These are phyloP conservation scores for Candida sp. DNA, from an alignment of 1,139 yeast species.

Conservation along the genomic window DNA sequence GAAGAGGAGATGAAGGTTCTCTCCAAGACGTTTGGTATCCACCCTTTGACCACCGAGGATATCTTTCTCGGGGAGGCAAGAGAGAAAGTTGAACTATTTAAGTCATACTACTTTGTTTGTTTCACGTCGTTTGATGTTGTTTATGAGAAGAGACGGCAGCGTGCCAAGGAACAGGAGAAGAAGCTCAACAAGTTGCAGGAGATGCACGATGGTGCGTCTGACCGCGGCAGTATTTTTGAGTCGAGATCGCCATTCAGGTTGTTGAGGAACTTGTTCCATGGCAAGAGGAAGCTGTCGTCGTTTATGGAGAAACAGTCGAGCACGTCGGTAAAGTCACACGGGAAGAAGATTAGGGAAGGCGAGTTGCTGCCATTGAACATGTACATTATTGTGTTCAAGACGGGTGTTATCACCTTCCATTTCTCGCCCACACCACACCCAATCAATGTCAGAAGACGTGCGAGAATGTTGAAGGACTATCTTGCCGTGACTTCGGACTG, in stretches of 20 bases:
- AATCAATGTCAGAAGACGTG: slow-evolving; percentile 92
- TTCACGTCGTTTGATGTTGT: slow-evolving; percentile 92
- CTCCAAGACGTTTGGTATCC: slow-evolving; percentile 91
- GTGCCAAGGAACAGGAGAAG: slow-evolving; percentile 48
- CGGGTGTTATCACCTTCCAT: slow-evolving; percentile 93
- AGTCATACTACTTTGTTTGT: slow-evolving; percentile 89
- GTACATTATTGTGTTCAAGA: slow-evolving; percentile 89
- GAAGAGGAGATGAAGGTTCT: slow-evolving; percentile 97
- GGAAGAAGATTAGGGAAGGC: slow-evolving; percentile 57
- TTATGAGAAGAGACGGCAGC: slow-evolving; percentile 64
- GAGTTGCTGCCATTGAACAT: slow-evolving; percentile 91
- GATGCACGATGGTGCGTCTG: slow-evolving; percentile 26
- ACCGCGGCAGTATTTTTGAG: slow-evolving; percentile 21
- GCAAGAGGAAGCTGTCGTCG: slow-evolving; percentile 13
- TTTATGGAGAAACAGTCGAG: slow-evolving; percentile 17
- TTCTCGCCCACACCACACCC: slow-evolving; percentile 97
- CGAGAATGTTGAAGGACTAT: slow-evolving; percentile 85
- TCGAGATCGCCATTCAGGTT: slow-evolving; percentile 17
- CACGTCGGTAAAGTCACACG: slow-evolving; percentile 29
- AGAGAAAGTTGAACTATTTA: slow-evolving; percentile 92
- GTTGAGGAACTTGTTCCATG: slow-evolving; percentile 5
- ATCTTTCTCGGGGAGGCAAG: slow-evolving; percentile 93
- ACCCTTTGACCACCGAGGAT: slow-evolving; percentile 96
- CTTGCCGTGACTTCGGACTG: slow-evolving; percentile 92
- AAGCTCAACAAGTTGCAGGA: slow-evolving; percentile 45